Evolutionary conservation across 306 rosid genomes (phyloP), one percentile per base, ranked within the genome.

Genomic region (Cicer arietinum): DNA sequence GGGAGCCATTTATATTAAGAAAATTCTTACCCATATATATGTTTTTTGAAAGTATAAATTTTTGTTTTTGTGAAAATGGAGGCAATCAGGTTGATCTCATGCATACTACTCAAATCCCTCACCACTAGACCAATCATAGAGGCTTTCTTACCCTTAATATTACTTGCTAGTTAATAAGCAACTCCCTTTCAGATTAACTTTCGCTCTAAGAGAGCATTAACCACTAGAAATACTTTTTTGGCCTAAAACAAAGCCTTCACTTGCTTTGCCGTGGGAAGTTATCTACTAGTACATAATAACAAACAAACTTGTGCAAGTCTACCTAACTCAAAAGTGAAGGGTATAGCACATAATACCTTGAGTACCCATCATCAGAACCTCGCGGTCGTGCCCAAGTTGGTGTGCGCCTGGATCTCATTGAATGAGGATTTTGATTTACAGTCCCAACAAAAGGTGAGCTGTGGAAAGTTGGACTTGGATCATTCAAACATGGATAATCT

Each of bases 331-430:
- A 14, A 62, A 41, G 52, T 7, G 41, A 63, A 39, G 53, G 64
- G 35, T 16, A 37, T 62, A 65, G 56, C 73, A 73, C 57, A 51
- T 10, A 40, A 79, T 75, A 94, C 99, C 99, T 94, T 59, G 96
- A 89, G 79, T 94, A 91, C 41, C 99, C 99, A 86, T 94, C 99
- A 54, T 94, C 98, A 20, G 98, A 94, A 77, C 82, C 82, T 56
- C 93, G 92, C 3, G 96, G 93, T 51, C 91, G 87, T 45, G 99
- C 99, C 99, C 99, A 94, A 53, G 89, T 86, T 30, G 94, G 92
- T 3, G 96, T 84, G 42, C 95, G 89, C 67, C 89, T 92, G 47
- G 98, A 91, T 87, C 97, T 89, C 93, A 91, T 89, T 71, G 99
- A 92, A 80, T 90, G 90, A 41, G 92, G 93, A 67, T 71, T 73